A percentile compares a stretch with the other conserved stretches of the same genome.
phyloP scores from a whole-genome alignment of 2,329 filamentous ascomycete species.

The Colletotrichum lupini region DNA sequence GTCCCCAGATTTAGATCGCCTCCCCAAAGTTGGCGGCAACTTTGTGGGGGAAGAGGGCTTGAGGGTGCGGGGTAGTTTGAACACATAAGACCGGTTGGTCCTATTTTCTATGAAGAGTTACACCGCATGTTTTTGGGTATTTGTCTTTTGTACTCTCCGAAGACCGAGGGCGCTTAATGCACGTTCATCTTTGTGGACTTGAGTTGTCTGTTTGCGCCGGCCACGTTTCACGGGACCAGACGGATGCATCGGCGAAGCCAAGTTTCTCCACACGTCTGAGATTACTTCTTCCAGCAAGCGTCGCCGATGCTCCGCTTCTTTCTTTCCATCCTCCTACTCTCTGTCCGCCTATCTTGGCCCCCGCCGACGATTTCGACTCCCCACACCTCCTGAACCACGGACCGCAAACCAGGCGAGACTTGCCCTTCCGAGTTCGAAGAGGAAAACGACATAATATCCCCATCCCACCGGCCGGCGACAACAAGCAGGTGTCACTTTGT shows the following conservation, averaged over 20 bases:
- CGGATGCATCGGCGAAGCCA: not conserved
- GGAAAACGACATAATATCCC: not conserved
- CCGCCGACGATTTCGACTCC: not conserved
- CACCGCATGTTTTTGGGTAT: not conserved
- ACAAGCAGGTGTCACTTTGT: not conserved
- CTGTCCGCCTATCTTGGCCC: constrained; percentile 2
- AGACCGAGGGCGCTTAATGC: not conserved
- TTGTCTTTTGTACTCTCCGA: not conserved
- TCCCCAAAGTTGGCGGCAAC: not conserved
- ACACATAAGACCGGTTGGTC: constrained; percentile 21
- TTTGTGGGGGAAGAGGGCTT: constrained; percentile 2
- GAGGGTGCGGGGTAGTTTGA: constrained; percentile 8
- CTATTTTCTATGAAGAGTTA: not conserved
- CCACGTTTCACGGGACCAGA: not conserved
- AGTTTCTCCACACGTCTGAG: not conserved
- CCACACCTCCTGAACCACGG: not conserved
- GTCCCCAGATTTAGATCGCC: not conserved
- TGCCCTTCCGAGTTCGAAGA: constrained; percentile 1
- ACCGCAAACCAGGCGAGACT: constrained; percentile 16
- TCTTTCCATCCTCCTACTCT: too few species aligned
- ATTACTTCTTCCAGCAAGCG: constrained; percentile 16
- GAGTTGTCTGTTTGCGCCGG: not conserved
- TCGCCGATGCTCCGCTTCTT: constrained; percentile 28
- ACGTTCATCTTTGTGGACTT: not conserved
- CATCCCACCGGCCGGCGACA: not conserved